Evolutionary conservation across 2,329 filamentous ascomycete genomes (phyloP).

Genomic region (Penicillium sp.): DNA sequence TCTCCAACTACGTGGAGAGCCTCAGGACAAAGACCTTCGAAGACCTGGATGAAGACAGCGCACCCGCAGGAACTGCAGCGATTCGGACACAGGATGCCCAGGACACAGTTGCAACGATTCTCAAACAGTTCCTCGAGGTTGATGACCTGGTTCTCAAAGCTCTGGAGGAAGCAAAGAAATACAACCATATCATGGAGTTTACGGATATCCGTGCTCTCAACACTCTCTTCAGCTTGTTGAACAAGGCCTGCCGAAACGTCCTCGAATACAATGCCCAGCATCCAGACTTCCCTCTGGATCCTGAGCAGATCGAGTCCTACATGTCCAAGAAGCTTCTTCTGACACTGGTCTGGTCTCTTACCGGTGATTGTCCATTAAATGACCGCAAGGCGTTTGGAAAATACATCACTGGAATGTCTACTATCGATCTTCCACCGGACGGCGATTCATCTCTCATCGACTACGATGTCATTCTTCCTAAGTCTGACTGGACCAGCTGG

Average conservation of each 20-base stretch:
- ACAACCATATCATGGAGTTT: slow-evolving; percentile 98
- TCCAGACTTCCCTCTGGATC: slow-evolving; percentile 86
- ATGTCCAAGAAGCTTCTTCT: slow-evolving; percentile 92
- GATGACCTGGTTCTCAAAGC: slow-evolving; percentile 80
- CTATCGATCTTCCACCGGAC: slow-evolving; percentile 78
- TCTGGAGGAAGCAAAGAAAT: slow-evolving; percentile 71
- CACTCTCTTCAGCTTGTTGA: slow-evolving; percentile 91
- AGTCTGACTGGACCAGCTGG: slow-evolving; percentile 88
- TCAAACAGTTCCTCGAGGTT: slow-evolving; percentile 71
- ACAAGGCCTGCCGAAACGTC: slow-evolving; percentile 87
- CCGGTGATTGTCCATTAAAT: slow-evolving; percentile 84
- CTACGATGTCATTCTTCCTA: slow-evolving; percentile 84
- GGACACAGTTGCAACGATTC: slow-evolving; percentile 72
- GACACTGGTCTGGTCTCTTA: slow-evolving; percentile 91
- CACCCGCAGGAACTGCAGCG: slow-evolving; percentile 71
- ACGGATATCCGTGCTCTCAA: slow-evolving; percentile 86
- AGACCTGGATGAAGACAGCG: slow-evolving; percentile 89
- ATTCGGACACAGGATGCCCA: slow-evolving; percentile 79
- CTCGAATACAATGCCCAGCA: slow-evolving; percentile 97
- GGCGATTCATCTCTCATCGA: slow-evolving; percentile 84
- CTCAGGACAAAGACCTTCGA: slow-evolving; percentile 84
- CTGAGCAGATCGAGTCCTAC: slow-evolving; percentile 85
- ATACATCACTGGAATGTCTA: slow-evolving; percentile 75
- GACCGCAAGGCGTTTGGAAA: slow-evolving; percentile 91
- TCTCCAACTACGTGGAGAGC: slow-evolving; percentile 82